Base-by-base conservation (phyloP, 2,329 filamentous ascomycete species). In the Aspergillus thermomutatus region DNA sequence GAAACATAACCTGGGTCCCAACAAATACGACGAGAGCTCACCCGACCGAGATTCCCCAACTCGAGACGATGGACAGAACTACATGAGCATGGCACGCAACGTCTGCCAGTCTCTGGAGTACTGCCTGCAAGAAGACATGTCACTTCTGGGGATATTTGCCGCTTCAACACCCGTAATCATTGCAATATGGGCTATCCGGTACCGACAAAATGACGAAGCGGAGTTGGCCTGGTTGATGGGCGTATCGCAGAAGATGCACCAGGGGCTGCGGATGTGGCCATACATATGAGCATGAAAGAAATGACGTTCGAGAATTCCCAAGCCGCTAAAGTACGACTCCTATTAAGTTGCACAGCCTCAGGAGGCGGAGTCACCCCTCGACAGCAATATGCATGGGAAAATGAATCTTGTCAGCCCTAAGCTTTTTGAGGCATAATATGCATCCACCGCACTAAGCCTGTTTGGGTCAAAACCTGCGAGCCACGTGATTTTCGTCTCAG, bases 41-140 rank as follows among this genome's bases (percentile, higher is more conserved):
- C 10, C 4, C 3, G 41, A 65, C 25, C 50, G 63, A 17, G 49
- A 57, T 6, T 61, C 72, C 21, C 66, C 61, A 7, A 59, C 61
- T 8, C 61, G 72, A 0, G 60, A 59, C 4, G 63, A 71, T 48
- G 65, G 69, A 3, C 34, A 21, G 23, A 64, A 72, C 45, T 64
- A 69, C 37, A 49, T 64, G 6, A 41, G 52, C 6, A 57, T 69
- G 49, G 69, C 66, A 6, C 66, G 65, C 19, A 69, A 70, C 49
- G 71, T 77, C 40, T 72, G 73, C 49, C 69, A 73, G 52, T 71
- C 72, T 0, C 53, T 75, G 9, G 67, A 75, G 53, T 75, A 69
- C 49, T 69, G 66, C 49, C 40, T 71, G 41, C 55, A 66, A 40
- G 61, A 68, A 3, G 57, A 65, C 1, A 65, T 65, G 54, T 21